These are phyloP conservation scores for Emericellopsis cladophorae DNA, from an alignment of 2,329 filamentous ascomycete species.

Conservation along the genomic window DNA sequence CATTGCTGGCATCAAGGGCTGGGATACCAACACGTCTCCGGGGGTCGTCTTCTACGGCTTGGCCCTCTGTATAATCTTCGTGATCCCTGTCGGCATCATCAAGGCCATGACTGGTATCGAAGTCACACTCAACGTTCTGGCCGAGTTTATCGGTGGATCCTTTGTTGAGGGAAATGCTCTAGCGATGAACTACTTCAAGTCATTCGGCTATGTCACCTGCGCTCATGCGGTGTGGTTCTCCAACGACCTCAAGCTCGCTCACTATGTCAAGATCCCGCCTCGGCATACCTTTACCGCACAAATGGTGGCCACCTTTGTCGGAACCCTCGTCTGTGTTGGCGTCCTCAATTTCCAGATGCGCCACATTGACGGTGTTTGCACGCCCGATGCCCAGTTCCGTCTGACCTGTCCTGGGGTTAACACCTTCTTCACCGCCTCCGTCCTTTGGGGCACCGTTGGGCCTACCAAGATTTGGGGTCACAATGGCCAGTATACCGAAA, in stretches of 20 bases:
- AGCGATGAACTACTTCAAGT: slow-evolving; percentile 43
- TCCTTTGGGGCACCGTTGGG: slow-evolving; percentile 42
- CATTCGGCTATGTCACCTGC: slow-evolving; percentile 34
- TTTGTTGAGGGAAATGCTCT: slow-evolving; percentile 35
- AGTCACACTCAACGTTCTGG: slow-evolving; percentile 38
- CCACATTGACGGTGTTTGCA: slow-evolving; percentile 35
- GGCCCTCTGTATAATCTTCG: slow-evolving; percentile 33
- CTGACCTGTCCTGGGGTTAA: slow-evolving; percentile 39
- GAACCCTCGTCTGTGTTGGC: slow-evolving; percentile 35
- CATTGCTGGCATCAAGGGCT: slow-evolving; percentile 31
- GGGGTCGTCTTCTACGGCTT: slow-evolving; percentile 39
- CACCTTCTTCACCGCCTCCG: slow-evolving; percentile 42
- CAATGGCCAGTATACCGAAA: slow-evolving; percentile 31
- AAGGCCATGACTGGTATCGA: slow-evolving; percentile 40
- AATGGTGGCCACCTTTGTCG: slow-evolving; percentile 42
- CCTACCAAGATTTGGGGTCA: slow-evolving; percentile 36
- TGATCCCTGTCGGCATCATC: slow-evolving; percentile 38
- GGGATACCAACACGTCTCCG: slow-evolving; percentile 36
- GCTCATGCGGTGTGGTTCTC: slow-evolving; percentile 38
- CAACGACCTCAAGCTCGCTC: slow-evolving; percentile 33
- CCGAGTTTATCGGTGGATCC: slow-evolving; percentile 40
- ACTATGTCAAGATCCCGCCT: slow-evolving; percentile 49
- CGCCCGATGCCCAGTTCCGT: slow-evolving; percentile 29
- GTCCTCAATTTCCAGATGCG: slow-evolving; percentile 36
- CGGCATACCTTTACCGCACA: slow-evolving; percentile 46